A percentile compares a stretch with the other conserved stretches of the same genome.
These are phyloP conservation scores for Westerdykella sp. DNA, from an alignment of 2,329 filamentous ascomycete species.

Conservation along the genomic window DNA sequence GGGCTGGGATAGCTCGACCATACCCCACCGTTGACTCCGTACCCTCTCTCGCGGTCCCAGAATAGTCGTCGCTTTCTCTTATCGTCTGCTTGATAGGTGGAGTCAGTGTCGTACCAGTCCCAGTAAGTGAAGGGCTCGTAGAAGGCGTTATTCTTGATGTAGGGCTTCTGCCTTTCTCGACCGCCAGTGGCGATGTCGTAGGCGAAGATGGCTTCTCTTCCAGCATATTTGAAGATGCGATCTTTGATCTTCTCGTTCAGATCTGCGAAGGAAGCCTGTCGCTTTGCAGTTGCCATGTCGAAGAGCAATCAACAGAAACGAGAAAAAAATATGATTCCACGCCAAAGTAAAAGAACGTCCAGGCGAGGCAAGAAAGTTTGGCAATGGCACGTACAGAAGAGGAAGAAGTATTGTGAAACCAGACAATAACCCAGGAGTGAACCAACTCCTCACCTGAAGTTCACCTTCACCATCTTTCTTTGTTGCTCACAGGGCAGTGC, in stretches of 20 bases:
- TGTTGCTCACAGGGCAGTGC: no score
- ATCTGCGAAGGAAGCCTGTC: neutral
- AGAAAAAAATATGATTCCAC: no score
- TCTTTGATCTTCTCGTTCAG: neutral
- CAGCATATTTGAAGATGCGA: neutral
- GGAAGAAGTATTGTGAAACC: no score
- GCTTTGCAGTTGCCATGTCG: no score
- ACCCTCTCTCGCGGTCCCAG: conserved; percentile 14
- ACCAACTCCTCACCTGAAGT: no score
- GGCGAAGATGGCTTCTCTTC: neutral
- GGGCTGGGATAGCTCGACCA: conserved; percentile 9
- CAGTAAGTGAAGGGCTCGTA: conserved; percentile 23
- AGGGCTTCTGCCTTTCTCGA: neutral
- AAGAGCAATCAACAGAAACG: no score
- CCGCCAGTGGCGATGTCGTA: neutral
- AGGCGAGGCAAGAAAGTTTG: no score
- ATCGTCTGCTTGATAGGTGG: neutral
- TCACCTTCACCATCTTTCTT: no score
- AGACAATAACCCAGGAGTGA: no score
- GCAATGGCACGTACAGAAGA: no score
- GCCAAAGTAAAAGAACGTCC: no score
- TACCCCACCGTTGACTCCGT: conserved; percentile 2
- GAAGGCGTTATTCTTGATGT: conserved; percentile 1
- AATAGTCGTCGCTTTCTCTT: conserved; percentile 10
- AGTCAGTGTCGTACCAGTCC: conserved; percentile 17